A percentile compares a stretch with the other conserved stretches of the same genome.
Conservation (phyloP, 352 stramenopile species). For the Phytopythium aichiense region DNA sequence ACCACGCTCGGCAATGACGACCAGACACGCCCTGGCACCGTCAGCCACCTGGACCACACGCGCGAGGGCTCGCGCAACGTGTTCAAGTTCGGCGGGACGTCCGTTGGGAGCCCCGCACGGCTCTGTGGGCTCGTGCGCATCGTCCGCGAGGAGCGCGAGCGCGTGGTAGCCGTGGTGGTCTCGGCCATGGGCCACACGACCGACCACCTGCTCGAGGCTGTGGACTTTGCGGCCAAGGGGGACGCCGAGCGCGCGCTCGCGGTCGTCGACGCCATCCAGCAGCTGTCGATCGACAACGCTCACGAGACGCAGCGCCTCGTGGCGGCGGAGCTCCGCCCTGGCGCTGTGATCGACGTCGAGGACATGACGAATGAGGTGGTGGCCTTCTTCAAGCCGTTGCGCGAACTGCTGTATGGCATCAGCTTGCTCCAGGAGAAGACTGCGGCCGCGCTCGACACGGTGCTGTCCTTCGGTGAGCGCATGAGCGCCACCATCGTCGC, state of each 20-base stretch:
- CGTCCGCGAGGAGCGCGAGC: conserved; percentile 47
- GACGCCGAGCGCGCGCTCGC: conserved; percentile 37
- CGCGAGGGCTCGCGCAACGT: conserved; percentile 58
- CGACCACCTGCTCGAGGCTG: conserved; percentile 64
- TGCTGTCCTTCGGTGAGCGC: conserved; percentile 77
- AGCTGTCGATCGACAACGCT: conserved; percentile 57
- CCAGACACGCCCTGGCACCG: neutral
- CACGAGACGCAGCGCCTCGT: conserved; percentile 57
- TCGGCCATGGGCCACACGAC: conserved; percentile 80
- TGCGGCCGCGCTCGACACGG: conserved; percentile 53
- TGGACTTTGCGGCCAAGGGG: conserved; percentile 51
- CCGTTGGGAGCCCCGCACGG: conserved; percentile 56
- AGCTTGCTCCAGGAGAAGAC: conserved; percentile 76
- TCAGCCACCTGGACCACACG: conserved; percentile 46
- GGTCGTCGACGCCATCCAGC: conserved; percentile 57
- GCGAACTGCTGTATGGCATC: conserved; percentile 74
- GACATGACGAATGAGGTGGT: conserved; percentile 51
- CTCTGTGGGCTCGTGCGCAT: conserved; percentile 66
- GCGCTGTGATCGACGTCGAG: conserved; percentile 22
- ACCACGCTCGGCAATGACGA: neutral
- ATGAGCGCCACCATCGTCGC: conserved; percentile 73
- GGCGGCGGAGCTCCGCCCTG: conserved; percentile 12
- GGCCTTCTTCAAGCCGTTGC: conserved; percentile 68
- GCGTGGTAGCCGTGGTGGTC: conserved; percentile 66
- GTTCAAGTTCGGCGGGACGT: conserved; percentile 84